Base-by-base conservation (phyloP, 345 rosid species). In the Salix purpurea region DNA sequence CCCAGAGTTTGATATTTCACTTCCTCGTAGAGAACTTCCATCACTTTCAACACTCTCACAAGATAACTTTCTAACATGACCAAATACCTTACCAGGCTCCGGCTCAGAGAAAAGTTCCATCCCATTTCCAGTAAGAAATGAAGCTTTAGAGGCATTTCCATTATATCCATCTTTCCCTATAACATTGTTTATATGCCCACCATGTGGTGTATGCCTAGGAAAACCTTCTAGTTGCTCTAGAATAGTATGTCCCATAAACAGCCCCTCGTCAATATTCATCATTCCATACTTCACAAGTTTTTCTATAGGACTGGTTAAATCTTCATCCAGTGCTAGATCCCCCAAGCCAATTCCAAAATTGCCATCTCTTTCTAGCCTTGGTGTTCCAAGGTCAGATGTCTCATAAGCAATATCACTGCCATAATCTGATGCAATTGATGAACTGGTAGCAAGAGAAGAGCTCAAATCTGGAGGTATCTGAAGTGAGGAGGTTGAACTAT, bases 341-440 rank as follows among this genome's bases (percentile, higher is more conserved):
- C 87, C 97, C 4, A 85, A 74, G 39, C 90, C 95, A 76, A 85
- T 78, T 80, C 91, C 97, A 79, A 92, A 94, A 79, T 78, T 80
- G 80, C 88, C 91, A 74, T 90, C 90, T 72, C 88, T 86, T 69
- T 81, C 93, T 78, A 89, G 64, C 70, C 90, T 86, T 75, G 97
- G 96, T 69, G 97, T 91, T 79, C 97, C 97, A 86, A 88, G 52
- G 67, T 94, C 99, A 78, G 98, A 96, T 46, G 95, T 85, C 81
- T 94, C 99, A 80, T 89, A 94, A 80, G 91, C 97, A 83, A 92
- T 91, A 79, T 96, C 98, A 79, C 98, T 96, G 54, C 98, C 98
- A 87, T 89, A 91, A 80, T 96, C 99, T 37, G 99, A 92, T 60
- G 92, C 79, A 42, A 96, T 74, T 56, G 98, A 91, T 67, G 92